Base-by-base conservation (phyloP, 23 red algal genomes). In the Gracilaria domingensis region DNA sequence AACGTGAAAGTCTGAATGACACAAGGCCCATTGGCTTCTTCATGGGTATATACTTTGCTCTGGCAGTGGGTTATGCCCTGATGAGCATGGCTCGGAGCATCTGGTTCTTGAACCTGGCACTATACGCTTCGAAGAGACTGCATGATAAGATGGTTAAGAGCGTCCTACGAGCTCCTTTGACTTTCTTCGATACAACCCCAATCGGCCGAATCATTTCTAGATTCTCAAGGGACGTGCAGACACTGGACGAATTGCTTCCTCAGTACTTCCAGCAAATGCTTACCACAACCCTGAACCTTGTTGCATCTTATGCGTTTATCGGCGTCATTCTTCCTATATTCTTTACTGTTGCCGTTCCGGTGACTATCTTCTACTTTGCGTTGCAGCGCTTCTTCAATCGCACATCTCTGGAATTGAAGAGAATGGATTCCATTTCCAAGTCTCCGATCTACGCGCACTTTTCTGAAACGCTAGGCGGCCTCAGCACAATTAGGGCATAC, bases 371-470 rank as follows among this genome's bases (percentile, higher is more conserved):
- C 37, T 98, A 98, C 91, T 94, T 86, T 23, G 18, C 79, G 30
- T 57, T 98, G 24, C 85, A 92, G 74, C 80, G 88, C 20, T 92
- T 98, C 50, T 98, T 92, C 47, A 98, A 98, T 51, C 92, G 91
- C 25, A 91, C 96, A 9, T 88, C 85, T 5, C 35, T 98, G 14
- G 91, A 98, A 66, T 64, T 98, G 33, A 95, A 95, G 67, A 90
- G 97, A 44, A 58, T 99, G 45, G 97, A 99, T 66, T 81, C 93
- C 21, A 96, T 99, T 66, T 95, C 88, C 36, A 94, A 95, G 85
- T 93, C 88, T 21, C 97, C 97, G 18, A 96, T 99, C 40, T 96
- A 96, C 71, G 93, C 91, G 16, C 94, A 96, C 86, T 99, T 99
- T 74, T 91, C 89, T 83, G 97, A 99, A 74, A 96, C 97, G 16